These are phyloP conservation scores for Hanseniaspora uvarum DNA, from an alignment of 1,139 yeast genomes.

Conservation along the genomic window DNA sequence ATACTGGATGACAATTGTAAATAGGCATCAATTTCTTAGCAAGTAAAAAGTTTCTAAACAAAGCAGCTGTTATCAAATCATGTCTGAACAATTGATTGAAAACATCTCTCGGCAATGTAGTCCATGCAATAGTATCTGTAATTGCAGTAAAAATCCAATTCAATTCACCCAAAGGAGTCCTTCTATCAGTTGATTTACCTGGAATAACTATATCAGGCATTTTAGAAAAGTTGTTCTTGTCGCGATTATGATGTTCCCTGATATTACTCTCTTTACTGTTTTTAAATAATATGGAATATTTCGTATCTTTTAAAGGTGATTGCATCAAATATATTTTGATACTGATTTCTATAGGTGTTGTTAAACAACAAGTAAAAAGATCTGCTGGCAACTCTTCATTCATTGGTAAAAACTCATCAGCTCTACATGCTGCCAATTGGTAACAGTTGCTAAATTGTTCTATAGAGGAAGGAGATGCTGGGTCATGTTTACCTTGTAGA, in stretches of 20 bases:
- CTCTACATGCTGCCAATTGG: slow-evolving; percentile 85
- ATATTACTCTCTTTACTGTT: slow-evolving; percentile 30
- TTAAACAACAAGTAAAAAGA: slow-evolving; percentile 84
- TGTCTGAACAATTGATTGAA: slow-evolving; percentile 87
- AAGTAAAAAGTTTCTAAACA: slow-evolving; percentile 78
- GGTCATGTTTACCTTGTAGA: slow-evolving; percentile 59
- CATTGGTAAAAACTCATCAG: slow-evolving; percentile 81
- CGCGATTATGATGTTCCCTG: slow-evolving; percentile 21
- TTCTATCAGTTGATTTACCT: slow-evolving; percentile 80
- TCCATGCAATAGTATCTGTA: slow-evolving; percentile 98
- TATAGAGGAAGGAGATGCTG: slow-evolving; percentile 49
- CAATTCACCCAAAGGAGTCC: slow-evolving; percentile 91
- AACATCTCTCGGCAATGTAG: slow-evolving; percentile 73
- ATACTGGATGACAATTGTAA: slow-evolving; percentile 85
- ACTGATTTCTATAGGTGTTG: slow-evolving; percentile 92
- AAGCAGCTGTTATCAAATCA: slow-evolving; percentile 92
- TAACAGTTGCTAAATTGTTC: slow-evolving; percentile 67
- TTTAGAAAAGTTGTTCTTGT: slow-evolving; percentile 28
- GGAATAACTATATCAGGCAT: slow-evolving; percentile 58
- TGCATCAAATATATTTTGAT: slow-evolving; percentile 87
- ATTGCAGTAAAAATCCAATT: slow-evolving; percentile 98
- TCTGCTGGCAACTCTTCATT: slow-evolving; percentile 95
- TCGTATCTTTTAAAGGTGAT: slow-evolving; percentile 55
- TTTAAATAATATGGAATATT: slow-evolving; percentile 44
- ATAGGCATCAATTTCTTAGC: slow-evolving; percentile 94